phyloP scores from a whole-genome alignment of 345 rosid genomes.

The Bretschneidera sinensis region DNA sequence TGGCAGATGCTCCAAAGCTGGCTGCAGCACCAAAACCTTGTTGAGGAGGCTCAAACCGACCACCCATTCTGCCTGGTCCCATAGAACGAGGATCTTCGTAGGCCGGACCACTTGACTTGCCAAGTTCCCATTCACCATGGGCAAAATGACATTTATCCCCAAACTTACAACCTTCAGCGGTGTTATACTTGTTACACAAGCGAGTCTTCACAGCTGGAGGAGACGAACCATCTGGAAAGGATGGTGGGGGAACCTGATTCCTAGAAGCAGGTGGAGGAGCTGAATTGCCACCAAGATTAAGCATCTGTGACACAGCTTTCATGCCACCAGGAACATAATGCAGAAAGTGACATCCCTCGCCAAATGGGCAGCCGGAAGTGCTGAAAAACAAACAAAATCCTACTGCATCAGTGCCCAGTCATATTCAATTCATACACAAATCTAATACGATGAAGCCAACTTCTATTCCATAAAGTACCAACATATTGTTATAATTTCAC shows the following conservation, averaged over 20 bases:
- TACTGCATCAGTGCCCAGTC: constrained; percentile 1
- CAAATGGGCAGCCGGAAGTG: constrained; percentile 95
- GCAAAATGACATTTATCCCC: constrained; percentile 83
- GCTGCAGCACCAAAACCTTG: constrained; percentile 50
- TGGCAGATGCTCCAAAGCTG: constrained; percentile 86
- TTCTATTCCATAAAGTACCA: too few species aligned
- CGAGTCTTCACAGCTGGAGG: constrained; percentile 56
- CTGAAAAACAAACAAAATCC: constrained; percentile 44
- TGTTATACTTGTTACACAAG: constrained; percentile 61
- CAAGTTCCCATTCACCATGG: constrained; percentile 87
- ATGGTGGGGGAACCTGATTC: constrained; percentile 45
- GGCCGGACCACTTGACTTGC: constrained; percentile 46
- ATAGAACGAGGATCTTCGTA: constrained; percentile 56
- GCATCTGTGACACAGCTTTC: constrained; percentile 79
- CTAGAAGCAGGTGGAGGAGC: constrained; percentile 52
- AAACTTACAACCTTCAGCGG: constrained; percentile 84
- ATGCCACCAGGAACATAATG: constrained; percentile 96
- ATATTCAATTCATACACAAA: background rate
- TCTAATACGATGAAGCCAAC: too few species aligned
- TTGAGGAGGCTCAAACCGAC: constrained; percentile 45
- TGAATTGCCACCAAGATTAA: constrained; percentile 46
- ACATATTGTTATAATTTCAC: background rate
- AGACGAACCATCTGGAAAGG: constrained; percentile 53
- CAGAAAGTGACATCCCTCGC: constrained; percentile 95
- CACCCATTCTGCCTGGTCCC: constrained; percentile 45